Conservation (phyloP, 164 flowering plant species). For the Vitis labrusca region DNA sequence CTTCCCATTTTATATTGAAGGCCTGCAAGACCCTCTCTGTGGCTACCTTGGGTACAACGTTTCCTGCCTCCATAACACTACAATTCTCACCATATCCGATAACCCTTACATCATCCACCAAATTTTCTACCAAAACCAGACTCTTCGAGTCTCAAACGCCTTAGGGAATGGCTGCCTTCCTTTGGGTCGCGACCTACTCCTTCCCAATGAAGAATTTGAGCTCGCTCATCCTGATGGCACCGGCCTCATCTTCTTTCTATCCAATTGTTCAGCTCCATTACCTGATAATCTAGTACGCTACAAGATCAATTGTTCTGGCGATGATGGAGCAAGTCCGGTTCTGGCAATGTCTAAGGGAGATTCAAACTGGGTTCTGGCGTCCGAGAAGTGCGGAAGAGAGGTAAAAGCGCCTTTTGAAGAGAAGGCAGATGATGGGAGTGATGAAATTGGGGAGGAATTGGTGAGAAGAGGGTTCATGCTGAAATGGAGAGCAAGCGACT, state of each 20-base stretch:
- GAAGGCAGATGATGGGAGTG: not conserved
- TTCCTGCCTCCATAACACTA: constrained; percentile 24
- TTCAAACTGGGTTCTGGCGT: not conserved
- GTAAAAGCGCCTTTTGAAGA: constrained; percentile 10
- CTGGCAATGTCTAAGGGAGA: constrained; percentile 9
- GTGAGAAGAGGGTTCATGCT: constrained; percentile 44
- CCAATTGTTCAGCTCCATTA: constrained; percentile 15
- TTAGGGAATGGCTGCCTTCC: not conserved
- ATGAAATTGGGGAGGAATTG: constrained; percentile 3
- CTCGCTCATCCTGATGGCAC: constrained; percentile 3
- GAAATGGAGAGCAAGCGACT: constrained; percentile 44
- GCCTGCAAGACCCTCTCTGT: constrained; percentile 30
- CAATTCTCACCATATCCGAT: constrained; percentile 19
- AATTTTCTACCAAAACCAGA: constrained; percentile 29
- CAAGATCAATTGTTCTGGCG: constrained; percentile 3
- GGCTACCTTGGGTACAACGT: constrained; percentile 45
- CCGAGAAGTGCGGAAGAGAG: not conserved
- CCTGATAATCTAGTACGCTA: not conserved
- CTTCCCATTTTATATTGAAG: constrained; percentile 40
- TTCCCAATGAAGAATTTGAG: constrained; percentile 7
- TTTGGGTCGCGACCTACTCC: constrained; percentile 16
- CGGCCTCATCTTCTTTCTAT: constrained; percentile 5
- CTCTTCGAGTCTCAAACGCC: constrained; percentile 26
- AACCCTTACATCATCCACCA: constrained; percentile 21
- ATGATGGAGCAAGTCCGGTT: not conserved